These are phyloP conservation scores for Neopestalotiopsis sp. DNA, from an alignment of 2,329 filamentous ascomycete genomes.

Conservation along the genomic window DNA sequence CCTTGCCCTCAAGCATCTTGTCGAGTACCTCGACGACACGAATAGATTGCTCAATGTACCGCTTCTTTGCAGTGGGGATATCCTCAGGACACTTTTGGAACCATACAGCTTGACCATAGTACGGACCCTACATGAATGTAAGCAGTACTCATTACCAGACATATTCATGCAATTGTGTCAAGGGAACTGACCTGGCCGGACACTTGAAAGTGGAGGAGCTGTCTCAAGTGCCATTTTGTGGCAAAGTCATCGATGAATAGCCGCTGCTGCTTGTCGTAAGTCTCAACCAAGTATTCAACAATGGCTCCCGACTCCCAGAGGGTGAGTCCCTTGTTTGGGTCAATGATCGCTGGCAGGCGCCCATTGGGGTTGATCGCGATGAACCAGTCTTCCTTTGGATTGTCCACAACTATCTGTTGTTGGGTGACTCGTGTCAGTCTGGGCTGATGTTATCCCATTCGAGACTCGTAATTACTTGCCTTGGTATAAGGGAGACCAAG, in stretches of 20 bases:
- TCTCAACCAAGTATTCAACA: conserved; percentile 12
- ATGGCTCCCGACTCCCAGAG: conserved; percentile 18
- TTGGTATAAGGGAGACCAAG: conserved; percentile 36
- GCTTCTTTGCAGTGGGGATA: conserved; percentile 27
- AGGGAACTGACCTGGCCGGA: not conserved
- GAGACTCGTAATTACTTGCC: conserved; percentile 14
- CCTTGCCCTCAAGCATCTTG: conserved; percentile 18
- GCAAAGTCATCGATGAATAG: conserved; percentile 36
- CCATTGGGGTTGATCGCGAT: conserved; percentile 25
- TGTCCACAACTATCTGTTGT: conserved; percentile 22
- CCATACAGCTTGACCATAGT: conserved; percentile 52
- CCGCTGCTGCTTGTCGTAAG: conserved; percentile 37
- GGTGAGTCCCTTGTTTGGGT: conserved; percentile 15
- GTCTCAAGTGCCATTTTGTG: conserved; percentile 41
- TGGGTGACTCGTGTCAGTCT: conserved; percentile 18
- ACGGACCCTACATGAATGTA: conserved; percentile 44
- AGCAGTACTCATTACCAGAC: conserved; percentile 33
- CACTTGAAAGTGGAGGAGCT: conserved; percentile 50
- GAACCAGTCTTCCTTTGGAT: conserved; percentile 35
- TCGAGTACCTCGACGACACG: conserved; percentile 25
- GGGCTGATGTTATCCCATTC: no score
- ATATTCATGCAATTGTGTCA: conserved; percentile 23
- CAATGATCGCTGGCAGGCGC: conserved; percentile 9
- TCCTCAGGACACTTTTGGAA: conserved; percentile 41
- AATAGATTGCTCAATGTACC: conserved; percentile 31